Evolutionary conservation across 176 grass and related monocot species (phyloP).

Genomic region (Ensete glaucum): DNA sequence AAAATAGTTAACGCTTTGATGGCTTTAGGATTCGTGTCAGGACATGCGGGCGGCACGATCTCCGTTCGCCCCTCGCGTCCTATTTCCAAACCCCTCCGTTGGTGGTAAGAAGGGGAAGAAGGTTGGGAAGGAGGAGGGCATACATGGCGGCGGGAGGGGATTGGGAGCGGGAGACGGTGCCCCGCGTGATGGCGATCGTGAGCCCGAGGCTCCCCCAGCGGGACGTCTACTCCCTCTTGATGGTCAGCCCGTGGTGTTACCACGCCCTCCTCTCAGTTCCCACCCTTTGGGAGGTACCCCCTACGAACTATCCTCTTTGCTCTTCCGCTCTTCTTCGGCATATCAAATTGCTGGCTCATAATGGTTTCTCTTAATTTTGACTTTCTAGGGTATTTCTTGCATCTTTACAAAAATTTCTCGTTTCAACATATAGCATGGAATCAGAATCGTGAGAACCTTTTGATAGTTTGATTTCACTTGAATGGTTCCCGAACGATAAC

Average conservation of each 20-base stretch:
- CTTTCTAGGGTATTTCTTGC: too few species aligned
- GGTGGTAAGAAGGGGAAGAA: too few species aligned
- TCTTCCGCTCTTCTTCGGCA: background rate
- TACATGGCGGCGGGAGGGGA: conserved; percentile 26
- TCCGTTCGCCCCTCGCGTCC: too few species aligned
- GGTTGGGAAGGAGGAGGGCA: background rate
- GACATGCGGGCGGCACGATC: too few species aligned
- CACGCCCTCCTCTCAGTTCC: conserved; percentile 45
- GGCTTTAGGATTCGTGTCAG: too few species aligned
- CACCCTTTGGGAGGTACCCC: conserved; percentile 64
- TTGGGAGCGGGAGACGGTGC: conserved; percentile 36
- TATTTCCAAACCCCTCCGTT: too few species aligned
- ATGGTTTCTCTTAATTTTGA: background rate
- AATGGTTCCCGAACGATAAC: too few species aligned
- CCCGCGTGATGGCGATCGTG: conserved; percentile 60
- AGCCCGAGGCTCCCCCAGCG: conserved; percentile 48
- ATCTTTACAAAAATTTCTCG: too few species aligned
- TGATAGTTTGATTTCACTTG: too few species aligned
- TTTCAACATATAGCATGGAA: too few species aligned
- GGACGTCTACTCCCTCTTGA: conserved; percentile 52
- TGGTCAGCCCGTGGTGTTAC: conserved; percentile 65
- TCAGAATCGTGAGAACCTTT: too few species aligned
- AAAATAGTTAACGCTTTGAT: too few species aligned
- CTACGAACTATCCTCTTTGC: background rate
- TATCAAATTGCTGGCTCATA: background rate